Conservation (phyloP, 2,329 filamentous ascomycete species). For the Cercospora berteroae region DNA sequence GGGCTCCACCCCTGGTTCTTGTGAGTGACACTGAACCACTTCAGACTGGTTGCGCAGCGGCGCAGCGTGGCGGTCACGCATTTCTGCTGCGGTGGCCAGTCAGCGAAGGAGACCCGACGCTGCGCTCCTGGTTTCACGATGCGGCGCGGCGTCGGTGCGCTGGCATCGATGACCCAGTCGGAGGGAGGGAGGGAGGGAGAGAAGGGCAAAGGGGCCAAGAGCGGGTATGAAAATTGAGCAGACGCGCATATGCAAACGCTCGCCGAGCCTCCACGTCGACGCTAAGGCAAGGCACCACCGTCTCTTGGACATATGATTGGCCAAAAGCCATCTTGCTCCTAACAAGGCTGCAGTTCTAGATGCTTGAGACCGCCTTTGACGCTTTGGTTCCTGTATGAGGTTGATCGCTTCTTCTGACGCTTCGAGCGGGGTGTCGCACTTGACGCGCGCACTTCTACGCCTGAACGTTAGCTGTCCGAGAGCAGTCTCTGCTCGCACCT, state of each 20-base stretch:
- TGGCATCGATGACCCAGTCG: neutral
- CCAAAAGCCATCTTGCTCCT: conserved; percentile 7
- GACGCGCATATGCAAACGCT: conserved; percentile 1
- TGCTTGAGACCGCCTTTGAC: conserved; percentile 2
- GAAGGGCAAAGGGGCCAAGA: neutral
- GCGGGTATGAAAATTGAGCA: neutral
- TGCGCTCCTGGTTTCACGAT: conserved; percentile 2
- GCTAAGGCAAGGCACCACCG: conserved; percentile 11
- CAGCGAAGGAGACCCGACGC: neutral
- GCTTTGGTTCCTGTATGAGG: neutral
- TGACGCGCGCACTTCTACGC: neutral
- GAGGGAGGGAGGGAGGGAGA: neutral
- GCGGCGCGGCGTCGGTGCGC: conserved; percentile 1
- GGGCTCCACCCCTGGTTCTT: conserved; percentile 6
- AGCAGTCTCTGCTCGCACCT: neutral
- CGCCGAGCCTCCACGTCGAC: conserved; percentile 10
- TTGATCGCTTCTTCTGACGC: neutral
- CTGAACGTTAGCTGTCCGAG: neutral
- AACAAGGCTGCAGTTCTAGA: conserved; percentile 11
- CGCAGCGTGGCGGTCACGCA: neutral
- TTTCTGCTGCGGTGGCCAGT: conserved; percentile 1
- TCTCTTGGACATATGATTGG: conserved; percentile 5
- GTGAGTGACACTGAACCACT: conserved; percentile 2
- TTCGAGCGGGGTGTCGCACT: neutral
- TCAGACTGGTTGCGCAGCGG: conserved; percentile 2